Evolutionary conservation across 1,139 yeast species (phyloP), one percentile per base, ranked within the genome.

Genomic region (Meyerozyma elateridarum): DNA sequence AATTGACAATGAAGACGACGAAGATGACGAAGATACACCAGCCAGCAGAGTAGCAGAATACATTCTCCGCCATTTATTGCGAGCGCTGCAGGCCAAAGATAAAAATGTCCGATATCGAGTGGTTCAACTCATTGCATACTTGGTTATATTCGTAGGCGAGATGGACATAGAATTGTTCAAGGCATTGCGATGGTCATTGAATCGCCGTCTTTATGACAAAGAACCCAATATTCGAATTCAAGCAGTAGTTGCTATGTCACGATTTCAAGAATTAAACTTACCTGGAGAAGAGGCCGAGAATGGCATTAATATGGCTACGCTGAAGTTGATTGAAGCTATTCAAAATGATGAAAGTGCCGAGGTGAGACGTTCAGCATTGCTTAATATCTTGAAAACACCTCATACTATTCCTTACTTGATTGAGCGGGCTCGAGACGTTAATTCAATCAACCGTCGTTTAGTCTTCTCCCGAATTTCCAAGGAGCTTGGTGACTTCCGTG

Each of bases 271-370:
- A 20, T 54, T 61, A 31, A 60, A 59, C 30, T 45, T 52, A 29
- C 75, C 65, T 25, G 70, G 65, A 27, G 66, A 59, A 6, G 64
- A 59, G 1, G 67, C 61, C 5, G 65, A 59, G 14, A 61, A 57
- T 56, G 49, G 27, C 14, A 35, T 33, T 5, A 24, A 24, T 7
- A 24, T 24, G 27, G 14, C 27, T n/a, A 71, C 77, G 2, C 64
- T 70, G 22, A 65, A 69, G 30, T 58, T 87, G 18, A 45, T 80
- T 22, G 49, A 60, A 14, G 71, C 82, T 0, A 61, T 88, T 46
- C 81, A 79, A 46, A 75, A 81, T 49, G 98, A 91, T 54, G 76
- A 87, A 2, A 80, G 81, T 45, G 79, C 96, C 0, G 98, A 91
- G 43, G 96, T 89, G 1, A 71, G 98, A 44, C 67, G 96, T 34